Evolutionary conservation across 345 rosid genomes (phyloP), one percentile per base, ranked within the genome.

Genomic region (Salix suchowensis): DNA sequence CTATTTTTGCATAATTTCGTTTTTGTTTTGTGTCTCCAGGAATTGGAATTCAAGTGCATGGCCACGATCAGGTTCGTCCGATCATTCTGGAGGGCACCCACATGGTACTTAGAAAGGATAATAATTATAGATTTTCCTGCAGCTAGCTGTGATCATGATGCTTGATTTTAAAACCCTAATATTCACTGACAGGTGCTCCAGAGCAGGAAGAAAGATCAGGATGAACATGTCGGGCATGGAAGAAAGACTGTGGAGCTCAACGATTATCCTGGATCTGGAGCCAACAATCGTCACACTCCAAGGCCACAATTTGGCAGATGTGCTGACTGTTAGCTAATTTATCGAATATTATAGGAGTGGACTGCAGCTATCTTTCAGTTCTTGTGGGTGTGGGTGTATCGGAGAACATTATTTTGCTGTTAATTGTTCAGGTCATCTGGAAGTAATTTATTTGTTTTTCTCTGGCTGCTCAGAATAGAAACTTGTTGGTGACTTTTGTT

Each of bases 261-360:
- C 24, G 97, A 92, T 77, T 90, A 90, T 79, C 94, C 91, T 4
- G 94, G 97, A 36, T 84, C 92, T 7, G 97, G 93, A 28, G 93
- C 97, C 65, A 92, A 92, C 70, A 80, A 90, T 68, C 94, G 94
- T 69, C 97, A 92, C 85, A 90, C 92, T 44, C 96, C 96, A 68
- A 83, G 82, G 72, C 83, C 85, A 34, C 72, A 79, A 48, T 70
- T 77, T 24, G 82, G 85, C 30, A 79, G 85, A 84, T 87, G 90
- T 70, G 55, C 39, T 24, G 88, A 83, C 40, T 84, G 88, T 75
- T 88, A 85, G 82, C 39, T 76, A 32, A 24, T 60, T 46, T 46
- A 15, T 46, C 50, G 0, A 4, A 46, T 46, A 46, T 46, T 46
- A 13, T 12, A 13, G 50, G 50, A 12, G 50, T 46, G 50, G 16